Base-by-base conservation (phyloP, 2,329 filamentous ascomycete species). In the Arthrinium phaeospermum region DNA sequence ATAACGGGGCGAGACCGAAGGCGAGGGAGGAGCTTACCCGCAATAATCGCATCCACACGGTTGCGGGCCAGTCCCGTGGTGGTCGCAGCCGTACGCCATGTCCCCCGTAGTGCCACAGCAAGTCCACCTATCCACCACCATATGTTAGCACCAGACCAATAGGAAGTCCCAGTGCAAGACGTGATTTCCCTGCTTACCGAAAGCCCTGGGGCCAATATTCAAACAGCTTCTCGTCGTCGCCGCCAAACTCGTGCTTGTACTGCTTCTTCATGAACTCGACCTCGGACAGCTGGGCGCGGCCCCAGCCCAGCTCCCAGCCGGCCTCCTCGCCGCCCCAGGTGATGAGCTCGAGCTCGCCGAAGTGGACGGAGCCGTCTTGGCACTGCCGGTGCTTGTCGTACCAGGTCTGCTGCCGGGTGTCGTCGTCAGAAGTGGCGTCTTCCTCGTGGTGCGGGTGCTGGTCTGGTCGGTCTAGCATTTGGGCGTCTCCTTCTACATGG, bases 321-420 rank as follows among this genome's bases (percentile, higher is more conserved):
- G 37, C 24, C 37, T n/a, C 22, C 16, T 51, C 46, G n/a, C 71
- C 68, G 51, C 68, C 68, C 71, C 71, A 72, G 53, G 68, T 72
- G 46, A 72, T 72, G 68, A 72, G 69, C 57, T 72, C 71, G 30
- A 72, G 69, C 41, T 68, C 44, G 27, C 71, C 71, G 68, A 70
- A 72, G 67, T 72, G 71, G 14, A 30, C 47, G 19, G 71, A 70
- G 45, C 71, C 71, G 53, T 72, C 71, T 12, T 37, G 4, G 57
- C 71, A 72, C 46, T 49, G 45, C 1, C 71, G 57, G 30, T 72
- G 34, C 34, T n/a, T 30, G 22, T 71, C 71, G 37, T 71, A 72
- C 71, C 71, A 72, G 27, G 14, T 13, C 2, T 10, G n/a, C 19
- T 64, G 27, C 24, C 16, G 47, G 22, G 1, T 12, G 51, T 14